These are phyloP conservation scores for Mortierella sp. DNA, from an alignment of 371 early-diverging fungal species.

Conservation along the genomic window DNA sequence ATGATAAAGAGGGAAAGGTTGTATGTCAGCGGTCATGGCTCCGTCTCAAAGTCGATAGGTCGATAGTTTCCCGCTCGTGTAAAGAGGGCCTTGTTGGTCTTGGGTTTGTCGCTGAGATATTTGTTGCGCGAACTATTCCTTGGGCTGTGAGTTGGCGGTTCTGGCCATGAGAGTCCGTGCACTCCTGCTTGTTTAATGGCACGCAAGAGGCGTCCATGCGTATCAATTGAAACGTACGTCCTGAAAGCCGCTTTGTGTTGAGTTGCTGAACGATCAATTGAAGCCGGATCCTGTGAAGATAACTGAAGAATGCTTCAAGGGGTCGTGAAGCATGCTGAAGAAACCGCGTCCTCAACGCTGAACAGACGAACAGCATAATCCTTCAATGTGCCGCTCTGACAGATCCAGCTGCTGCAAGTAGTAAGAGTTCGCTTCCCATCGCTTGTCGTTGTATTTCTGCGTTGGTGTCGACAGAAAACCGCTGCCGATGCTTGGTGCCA, in stretches of 20 bases:
- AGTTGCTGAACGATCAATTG: background rate
- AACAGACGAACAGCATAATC: background rate
- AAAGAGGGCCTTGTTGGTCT: background rate
- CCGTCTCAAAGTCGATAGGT: background rate
- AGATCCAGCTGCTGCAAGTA: too few species aligned
- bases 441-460: too few species aligned
- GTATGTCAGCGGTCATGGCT: slow-evolving; percentile 6
- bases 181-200: background rate
- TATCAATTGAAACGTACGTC: background rate
- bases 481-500: background rate
- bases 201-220: background rate
- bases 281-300: background rate
- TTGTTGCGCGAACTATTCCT: background rate
- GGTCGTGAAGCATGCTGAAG: background rate
- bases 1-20: background rate
- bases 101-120: background rate
- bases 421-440: too few species aligned
- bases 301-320: background rate
- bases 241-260: background rate
- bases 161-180: too few species aligned
- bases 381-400: too few species aligned
- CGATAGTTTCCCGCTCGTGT: background rate
- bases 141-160: background rate
- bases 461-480: background rate
- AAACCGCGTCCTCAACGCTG: background rate